A percentile compares a stretch with the other conserved stretches of the same genome.
These are phyloP conservation scores for Baorangia bicolor DNA, from an alignment of 768 basidiomycete species.

Conservation along the genomic window DNA sequence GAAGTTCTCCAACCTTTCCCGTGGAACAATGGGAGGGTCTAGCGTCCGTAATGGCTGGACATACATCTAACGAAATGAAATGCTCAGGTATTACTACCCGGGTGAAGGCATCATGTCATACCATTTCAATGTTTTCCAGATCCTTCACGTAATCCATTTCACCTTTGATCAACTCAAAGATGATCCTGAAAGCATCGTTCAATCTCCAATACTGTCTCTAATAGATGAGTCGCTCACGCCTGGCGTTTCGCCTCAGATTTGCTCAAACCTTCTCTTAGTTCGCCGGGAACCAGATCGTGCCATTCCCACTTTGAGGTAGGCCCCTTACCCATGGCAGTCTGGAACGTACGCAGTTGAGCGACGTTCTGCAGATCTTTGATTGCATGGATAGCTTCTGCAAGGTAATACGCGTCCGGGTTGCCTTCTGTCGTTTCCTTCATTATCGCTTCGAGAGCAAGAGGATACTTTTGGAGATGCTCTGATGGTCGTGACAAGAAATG, in stretches of 20 bases:
- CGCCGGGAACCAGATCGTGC: conserved; percentile 80
- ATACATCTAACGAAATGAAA: conserved; percentile 59
- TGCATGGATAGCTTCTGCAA: conserved; percentile 79
- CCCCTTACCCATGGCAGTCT: conserved; percentile 83
- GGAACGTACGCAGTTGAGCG: conserved; percentile 86
- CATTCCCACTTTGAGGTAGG: conserved; percentile 82
- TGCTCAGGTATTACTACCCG: background rate
- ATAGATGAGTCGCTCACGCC: conserved; percentile 52
- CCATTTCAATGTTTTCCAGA: conserved; percentile 79
- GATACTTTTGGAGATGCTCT: conserved; percentile 67
- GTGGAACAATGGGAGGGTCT: conserved; percentile 76
- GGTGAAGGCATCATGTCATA: conserved; percentile 35
- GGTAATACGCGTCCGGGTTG: conserved; percentile 80
- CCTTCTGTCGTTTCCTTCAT: conserved; percentile 76
- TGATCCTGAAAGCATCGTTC: conserved; percentile 53
- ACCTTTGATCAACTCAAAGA: conserved; percentile 93
- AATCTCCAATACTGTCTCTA: background rate
- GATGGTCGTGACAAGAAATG: conserved; percentile 60
- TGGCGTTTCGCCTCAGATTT: conserved; percentile 84
- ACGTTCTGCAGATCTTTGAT: conserved; percentile 81
- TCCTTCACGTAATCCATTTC: conserved; percentile 96
- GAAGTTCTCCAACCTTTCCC: conserved; percentile 70
- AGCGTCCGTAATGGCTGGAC: conserved; percentile 68
- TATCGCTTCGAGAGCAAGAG: conserved; percentile 82
- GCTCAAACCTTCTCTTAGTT: conserved; percentile 55